Conservation (phyloP, 2,329 filamentous ascomycete genomes). For the Alternaria sp. region DNA sequence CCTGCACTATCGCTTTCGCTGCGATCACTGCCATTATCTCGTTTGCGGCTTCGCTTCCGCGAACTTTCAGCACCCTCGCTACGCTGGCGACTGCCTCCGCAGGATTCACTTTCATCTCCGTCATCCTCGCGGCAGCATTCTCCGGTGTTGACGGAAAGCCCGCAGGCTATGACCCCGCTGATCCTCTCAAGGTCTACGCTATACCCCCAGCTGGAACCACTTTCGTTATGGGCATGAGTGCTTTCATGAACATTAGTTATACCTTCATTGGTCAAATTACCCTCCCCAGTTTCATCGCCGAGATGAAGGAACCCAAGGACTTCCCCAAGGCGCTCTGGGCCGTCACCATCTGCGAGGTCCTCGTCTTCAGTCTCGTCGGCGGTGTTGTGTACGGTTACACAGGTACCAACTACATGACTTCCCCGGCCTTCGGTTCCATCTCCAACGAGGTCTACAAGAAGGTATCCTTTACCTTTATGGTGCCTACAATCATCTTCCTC, state of each 20-base stretch:
- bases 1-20: conserved; percentile 82
- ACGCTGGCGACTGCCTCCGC: conserved; percentile 81
- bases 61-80: conserved; percentile 82
- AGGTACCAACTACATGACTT: conserved; percentile 85
- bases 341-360: conserved; percentile 85
- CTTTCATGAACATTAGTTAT: conserved; percentile 94
- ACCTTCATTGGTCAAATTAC: conserved; percentile 97
- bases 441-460: conserved; percentile 79
- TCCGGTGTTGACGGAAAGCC: conserved; percentile 78
- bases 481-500: conserved; percentile 90
- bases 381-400: conserved; percentile 84
- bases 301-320: conserved; percentile 82
- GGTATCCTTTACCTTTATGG: conserved; percentile 91
- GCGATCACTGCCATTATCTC: conserved; percentile 76
- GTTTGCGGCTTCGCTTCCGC: conserved; percentile 79
- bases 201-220: conserved; percentile 73
- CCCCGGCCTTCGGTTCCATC: conserved; percentile 86
- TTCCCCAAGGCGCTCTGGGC: conserved; percentile 94
- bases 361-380: conserved; percentile 85
- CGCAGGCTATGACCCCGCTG: conserved; percentile 60
- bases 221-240: conserved; percentile 82
- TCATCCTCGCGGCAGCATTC: conserved; percentile 83
- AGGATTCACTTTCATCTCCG: conserved; percentile 87
- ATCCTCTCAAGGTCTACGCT: conserved; percentile 72
- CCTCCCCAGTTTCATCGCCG: conserved; percentile 90